Conservation (phyloP, 2,329 filamentous ascomycete species). For the Claviceps sp. region DNA sequence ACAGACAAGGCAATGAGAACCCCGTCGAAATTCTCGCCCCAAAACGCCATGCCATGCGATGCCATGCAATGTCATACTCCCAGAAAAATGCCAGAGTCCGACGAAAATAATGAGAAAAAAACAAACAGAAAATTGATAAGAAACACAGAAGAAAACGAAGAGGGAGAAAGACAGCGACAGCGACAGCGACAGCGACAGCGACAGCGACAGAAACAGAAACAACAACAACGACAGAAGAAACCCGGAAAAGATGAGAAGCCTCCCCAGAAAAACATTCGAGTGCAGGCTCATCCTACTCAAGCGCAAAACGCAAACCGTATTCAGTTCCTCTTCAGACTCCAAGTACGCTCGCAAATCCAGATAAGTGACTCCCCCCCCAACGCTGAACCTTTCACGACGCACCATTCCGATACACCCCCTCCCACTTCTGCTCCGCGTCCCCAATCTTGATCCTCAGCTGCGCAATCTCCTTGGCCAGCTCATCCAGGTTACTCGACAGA, state of each 20-base stretch:
- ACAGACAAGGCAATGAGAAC: background rate
- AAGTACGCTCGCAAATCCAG: too few species aligned
- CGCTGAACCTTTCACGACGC: background rate
- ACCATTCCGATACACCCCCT: constrained; percentile 32
- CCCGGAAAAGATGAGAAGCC: too few species aligned
- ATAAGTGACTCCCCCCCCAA: too few species aligned
- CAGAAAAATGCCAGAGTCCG: background rate
- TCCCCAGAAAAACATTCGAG: too few species aligned
- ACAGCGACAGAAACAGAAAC: background rate
- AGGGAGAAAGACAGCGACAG: background rate
- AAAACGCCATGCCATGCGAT: constrained; percentile 23
- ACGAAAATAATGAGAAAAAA: background rate
- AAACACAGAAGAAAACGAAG: background rate
- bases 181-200: background rate
- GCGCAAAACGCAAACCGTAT: too few species aligned
- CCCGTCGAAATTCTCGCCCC: background rate
- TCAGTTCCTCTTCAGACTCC: too few species aligned
- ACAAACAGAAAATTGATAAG: background rate
- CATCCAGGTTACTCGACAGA: constrained; percentile 66
- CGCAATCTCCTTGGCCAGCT: constrained; percentile 67
- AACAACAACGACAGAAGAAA: too few species aligned
- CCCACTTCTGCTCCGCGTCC: constrained; percentile 48
- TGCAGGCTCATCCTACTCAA: too few species aligned
- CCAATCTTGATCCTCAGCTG: constrained; percentile 50
- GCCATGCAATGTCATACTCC: background rate